Base-by-base conservation (phyloP, 106 monocot genomes). In the Triglochin maritima region DNA sequence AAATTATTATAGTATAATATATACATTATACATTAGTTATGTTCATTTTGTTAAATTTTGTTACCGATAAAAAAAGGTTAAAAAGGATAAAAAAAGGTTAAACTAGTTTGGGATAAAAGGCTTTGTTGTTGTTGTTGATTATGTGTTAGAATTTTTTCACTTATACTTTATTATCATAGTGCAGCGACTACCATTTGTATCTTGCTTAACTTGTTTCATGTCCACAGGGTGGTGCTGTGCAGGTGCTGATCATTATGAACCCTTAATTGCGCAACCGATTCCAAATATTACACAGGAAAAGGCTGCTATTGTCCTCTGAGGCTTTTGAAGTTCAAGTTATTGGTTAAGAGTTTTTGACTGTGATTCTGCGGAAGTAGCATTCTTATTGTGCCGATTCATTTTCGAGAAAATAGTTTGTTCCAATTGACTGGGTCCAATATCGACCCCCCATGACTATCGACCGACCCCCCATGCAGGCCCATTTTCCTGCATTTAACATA, bases 171-270 rank as follows among this genome's bases (percentile, higher is more conserved):
- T 29, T 29, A 29, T 29, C 29, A 29, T 29, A 29, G 29, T 29
- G 29, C 29, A 29, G 29, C 29, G 29, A 29, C 29, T 29, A 29
- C 29, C 7, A 42, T 53, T 63, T 52, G 12, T 48, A 16, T 44
- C 17, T 44, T 42, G 42, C 45, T 42, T 4, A 16, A 13, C 13
- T 46, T 66, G 29, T 29, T 61, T 42, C 47, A 4, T 48, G 46
- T 60, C 80, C 68, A 48, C 81, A 98, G 96, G 88, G 10, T 98
- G 96, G 96, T 98, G 91, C 77, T 85, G 91, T 62, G 88, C 88
- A 7, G 96, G 91, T 62, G 96, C 88, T 44, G 96, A 98, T 43
- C 96, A 91, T 69, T 98, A 91, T 57, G 96, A 98, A 68, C 91
- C 96, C 43, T 77, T 98, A 63, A 60, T 91, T 46, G 81, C 88